phyloP scores from a whole-genome alignment of 345 rosid species.

The Brassica napus region DNA sequence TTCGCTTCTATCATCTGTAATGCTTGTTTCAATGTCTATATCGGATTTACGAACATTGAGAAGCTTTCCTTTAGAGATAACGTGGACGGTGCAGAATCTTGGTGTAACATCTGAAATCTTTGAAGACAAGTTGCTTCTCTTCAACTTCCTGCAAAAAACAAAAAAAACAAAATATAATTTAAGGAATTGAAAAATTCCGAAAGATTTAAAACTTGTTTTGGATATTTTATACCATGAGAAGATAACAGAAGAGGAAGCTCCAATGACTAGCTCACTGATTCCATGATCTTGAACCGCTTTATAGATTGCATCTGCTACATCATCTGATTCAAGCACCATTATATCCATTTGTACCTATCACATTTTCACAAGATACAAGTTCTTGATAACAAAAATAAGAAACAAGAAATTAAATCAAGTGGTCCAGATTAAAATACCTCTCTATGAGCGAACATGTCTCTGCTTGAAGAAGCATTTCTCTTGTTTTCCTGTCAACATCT shows the following conservation, averaged over 20 bases:
- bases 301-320: slow-evolving; percentile 68
- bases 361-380: slow-evolving; percentile 20
- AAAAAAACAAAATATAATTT: too few relatives aligned
- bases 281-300: slow-evolving; percentile 57
- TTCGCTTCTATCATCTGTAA: slow-evolving; percentile 55
- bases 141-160: slow-evolving; percentile 31
- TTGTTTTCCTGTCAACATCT: slow-evolving; percentile 66
- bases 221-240: too few relatives aligned
- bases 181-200: too few relatives aligned
- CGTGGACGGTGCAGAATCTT: slow-evolving; percentile 65
- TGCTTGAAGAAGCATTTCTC: slow-evolving; percentile 65
- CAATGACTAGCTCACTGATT: slow-evolving; percentile 73
- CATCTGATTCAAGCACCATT: slow-evolving; percentile 63
- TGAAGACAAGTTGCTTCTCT: slow-evolving; percentile 54
- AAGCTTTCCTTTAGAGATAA: slow-evolving; percentile 74
- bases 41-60: slow-evolving; percentile 71
- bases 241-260: slow-evolving; percentile 63
- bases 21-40: slow-evolving; percentile 52
- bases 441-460: slow-evolving; percentile 57
- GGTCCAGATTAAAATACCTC: slow-evolving; percentile 47
- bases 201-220: too few relatives aligned
- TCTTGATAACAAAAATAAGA: background rate
- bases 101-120: slow-evolving; percentile 63
- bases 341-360: slow-evolving; percentile 65
- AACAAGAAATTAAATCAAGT: background rate